Evolutionary conservation across 208 protist species (phyloP), one percentile per base, ranked within the genome.

Genomic region (Leishmania guyanensis): DNA sequence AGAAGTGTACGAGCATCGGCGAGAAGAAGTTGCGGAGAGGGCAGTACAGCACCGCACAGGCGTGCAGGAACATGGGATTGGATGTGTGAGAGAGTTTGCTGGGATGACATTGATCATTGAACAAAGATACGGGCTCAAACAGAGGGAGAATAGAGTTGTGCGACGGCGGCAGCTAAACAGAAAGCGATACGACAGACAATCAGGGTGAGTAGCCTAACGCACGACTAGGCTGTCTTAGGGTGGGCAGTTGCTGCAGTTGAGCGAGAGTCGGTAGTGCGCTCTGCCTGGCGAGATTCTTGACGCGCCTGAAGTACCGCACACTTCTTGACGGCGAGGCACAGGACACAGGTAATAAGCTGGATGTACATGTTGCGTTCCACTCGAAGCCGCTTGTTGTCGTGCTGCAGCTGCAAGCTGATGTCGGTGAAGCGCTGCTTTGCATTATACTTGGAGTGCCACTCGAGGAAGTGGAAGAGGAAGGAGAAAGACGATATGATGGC

Each of bases 351-450:
- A 20, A 88, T 75, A 20, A 90, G 84, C 48, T 94, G 91, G 65
- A 94, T 92, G 83, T 94, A 94, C 79, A 94, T 89, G 75, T 94
- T 94, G 29, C 91, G 85, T 64, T 94, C 91, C 51, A 89, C 36
- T 0, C 91, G 81, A 68, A 90, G 80, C 26, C 90, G 87, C 75
- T 86, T 94, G 51, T 82, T 87, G 56, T 94, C 91, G 85, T 91
- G 84, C 70, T 94, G 89, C 26, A 94, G 82, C 73, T 88, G 82
- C 9, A 92, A 73, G 77, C 89, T 91, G 70, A 94, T 83, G 58
- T 94, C 91, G 0, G 85, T 75, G 81, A 92, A 90, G 39, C 68
- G 54, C 56, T 85, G 80, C 51, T 89, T 91, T 5, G 62, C 74
- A n/a, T 58, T 48, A 66, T 88, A 94, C 75, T 84, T 90, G 71